Evolutionary conservation across 1,284 basidiomycete genomes (phyloP).

Genomic region (Ceratobasidium sp.): DNA sequence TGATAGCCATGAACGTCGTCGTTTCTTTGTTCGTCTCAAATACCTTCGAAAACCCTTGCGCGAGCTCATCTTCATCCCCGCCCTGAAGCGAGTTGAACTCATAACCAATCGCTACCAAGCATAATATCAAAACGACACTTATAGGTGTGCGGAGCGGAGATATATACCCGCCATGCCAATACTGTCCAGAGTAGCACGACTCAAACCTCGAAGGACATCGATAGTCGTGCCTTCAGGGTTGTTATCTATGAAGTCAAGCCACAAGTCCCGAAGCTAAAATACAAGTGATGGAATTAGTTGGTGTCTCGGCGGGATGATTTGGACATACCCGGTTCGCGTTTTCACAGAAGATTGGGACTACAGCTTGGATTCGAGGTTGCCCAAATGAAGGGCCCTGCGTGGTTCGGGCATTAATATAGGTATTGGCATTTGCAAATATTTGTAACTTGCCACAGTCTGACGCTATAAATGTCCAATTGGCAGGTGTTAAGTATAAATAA

Average conservation of each 20-base stretch:
- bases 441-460: conserved; percentile 42
- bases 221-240: conserved; percentile 49
- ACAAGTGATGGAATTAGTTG: neutral
- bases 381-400: conserved; percentile 47
- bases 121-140: conserved; percentile 49
- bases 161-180: conserved; percentile 59
- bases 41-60: conserved; percentile 52
- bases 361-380: conserved; percentile 38
- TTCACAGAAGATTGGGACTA: conserved; percentile 46
- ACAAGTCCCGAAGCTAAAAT: conserved; percentile 47
- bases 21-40: conserved; percentile 45
- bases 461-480: conserved; percentile 28
- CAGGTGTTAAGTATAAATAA: conserved; percentile 8
- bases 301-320: neutral
- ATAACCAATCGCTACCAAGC: conserved; percentile 57
- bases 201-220: conserved; percentile 58
- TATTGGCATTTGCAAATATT: neutral
- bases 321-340: conserved; percentile 45
- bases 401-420: neutral
- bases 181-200: conserved; percentile 59
- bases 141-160: conserved; percentile 52
- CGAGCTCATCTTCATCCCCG: conserved; percentile 52
- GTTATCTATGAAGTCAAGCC: conserved; percentile 34
- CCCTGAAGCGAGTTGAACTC: conserved; percentile 56
- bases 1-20: neutral